Conservation (phyloP, 2,329 filamentous ascomycete species). For the Aspergillus fumigatus region DNA sequence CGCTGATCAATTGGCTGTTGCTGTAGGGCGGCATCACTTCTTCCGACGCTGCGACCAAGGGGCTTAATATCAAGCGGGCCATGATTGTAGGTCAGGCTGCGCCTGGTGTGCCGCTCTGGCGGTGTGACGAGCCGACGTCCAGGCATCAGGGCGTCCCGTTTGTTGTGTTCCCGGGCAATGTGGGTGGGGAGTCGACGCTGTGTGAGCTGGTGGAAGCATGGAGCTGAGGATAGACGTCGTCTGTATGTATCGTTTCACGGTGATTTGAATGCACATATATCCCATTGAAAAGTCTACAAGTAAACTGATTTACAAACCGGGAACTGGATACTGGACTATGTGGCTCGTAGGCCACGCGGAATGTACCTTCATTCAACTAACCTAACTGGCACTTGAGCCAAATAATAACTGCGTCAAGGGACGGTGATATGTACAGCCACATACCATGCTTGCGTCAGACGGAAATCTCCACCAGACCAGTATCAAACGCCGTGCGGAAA, state of each 20-base stretch:
- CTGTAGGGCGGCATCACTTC: conserved; percentile 54
- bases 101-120: conserved; percentile 56
- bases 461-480: conserved; percentile 4
- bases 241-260: background rate
- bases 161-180: conserved; percentile 57
- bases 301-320: background rate
- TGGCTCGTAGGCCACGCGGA: conserved; percentile 20
- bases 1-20: background rate
- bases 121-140: conserved; percentile 50
- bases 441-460: conserved; percentile 6
- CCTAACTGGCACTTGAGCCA: conserved; percentile 17
- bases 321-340: background rate
- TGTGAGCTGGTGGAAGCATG: conserved; percentile 44
- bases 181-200: conserved; percentile 48
- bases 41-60: conserved; percentile 56
- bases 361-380: conserved; percentile 21
- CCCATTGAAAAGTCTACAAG: background rate
- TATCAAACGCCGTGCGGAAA: background rate
- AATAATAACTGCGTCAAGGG: conserved; percentile 10
- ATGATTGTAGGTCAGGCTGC: conserved; percentile 55
- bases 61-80: conserved; percentile 51
- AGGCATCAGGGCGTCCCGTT: conserved; percentile 52
- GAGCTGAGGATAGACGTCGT: conserved; percentile 14
- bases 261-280: too few relatives aligned
- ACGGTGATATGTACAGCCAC: conserved; percentile 19